Conservation (phyloP, 768 basidiomycete genomes). For the Mycena epipterygia region DNA sequence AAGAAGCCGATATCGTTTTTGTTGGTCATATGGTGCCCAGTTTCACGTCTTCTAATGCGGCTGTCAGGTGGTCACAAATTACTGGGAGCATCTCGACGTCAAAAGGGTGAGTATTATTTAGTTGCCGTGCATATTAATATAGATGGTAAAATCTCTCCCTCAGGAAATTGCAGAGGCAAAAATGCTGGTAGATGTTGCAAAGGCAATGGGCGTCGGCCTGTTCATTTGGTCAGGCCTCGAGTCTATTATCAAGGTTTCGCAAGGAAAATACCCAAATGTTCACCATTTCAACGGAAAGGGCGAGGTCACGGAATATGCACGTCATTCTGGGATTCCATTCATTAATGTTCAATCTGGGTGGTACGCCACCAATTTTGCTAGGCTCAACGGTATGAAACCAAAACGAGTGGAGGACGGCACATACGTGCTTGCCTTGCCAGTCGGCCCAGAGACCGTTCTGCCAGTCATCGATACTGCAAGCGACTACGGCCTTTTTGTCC, state of each 20-base stretch:
- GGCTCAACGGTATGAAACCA: constrained; percentile 16
- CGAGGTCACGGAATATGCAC: constrained; percentile 25
- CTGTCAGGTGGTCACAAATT: constrained; percentile 30
- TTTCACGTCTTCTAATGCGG: not conserved
- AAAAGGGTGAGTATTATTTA: constrained; percentile 1
- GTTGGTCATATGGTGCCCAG: constrained; percentile 12
- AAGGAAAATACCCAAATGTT: constrained; percentile 32
- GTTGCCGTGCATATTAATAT: not conserved
- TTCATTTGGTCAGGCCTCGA: constrained; percentile 34
- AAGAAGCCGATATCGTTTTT: constrained; percentile 22
- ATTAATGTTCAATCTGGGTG: constrained; percentile 27
- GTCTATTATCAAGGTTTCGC: constrained; percentile 15
- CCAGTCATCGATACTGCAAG: constrained; percentile 30
- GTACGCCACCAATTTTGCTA: constrained; percentile 30
- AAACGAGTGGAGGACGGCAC: constrained; percentile 7
- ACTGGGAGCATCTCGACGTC: constrained; percentile 34
- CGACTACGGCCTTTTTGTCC: constrained; percentile 35
- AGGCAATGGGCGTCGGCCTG: constrained; percentile 17
- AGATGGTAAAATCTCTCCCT: not conserved
- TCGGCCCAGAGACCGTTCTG: constrained; percentile 26
- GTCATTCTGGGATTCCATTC: constrained; percentile 23
- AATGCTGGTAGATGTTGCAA: constrained; percentile 29
- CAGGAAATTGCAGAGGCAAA: constrained; percentile 34
- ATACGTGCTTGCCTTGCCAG: constrained; percentile 24
- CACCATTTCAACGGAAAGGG: constrained; percentile 34